phyloP scores from a whole-genome alignment of 2,329 filamentous ascomycete genomes.

The Monascus ruber region DNA sequence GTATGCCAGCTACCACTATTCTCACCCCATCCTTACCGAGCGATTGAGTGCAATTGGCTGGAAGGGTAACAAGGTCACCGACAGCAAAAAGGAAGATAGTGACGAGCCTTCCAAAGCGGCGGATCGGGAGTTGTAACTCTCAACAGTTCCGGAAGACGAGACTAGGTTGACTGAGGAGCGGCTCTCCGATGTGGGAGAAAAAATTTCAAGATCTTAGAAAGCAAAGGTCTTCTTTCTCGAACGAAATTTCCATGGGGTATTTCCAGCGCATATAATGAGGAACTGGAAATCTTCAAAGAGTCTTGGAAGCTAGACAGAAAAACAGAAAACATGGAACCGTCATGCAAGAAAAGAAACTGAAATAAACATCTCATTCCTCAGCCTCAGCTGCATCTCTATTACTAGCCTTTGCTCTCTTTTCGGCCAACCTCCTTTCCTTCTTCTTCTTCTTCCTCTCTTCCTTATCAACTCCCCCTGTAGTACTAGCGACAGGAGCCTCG shows the following conservation, averaged over 20 bases:
- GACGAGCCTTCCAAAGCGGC: constrained; percentile 56
- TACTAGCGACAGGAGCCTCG: constrained; percentile 22
- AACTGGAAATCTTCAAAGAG: too few relatives aligned
- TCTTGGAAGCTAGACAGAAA: too few relatives aligned
- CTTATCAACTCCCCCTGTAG: constrained; percentile 33
- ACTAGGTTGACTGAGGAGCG: too few relatives aligned
- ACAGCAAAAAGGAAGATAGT: constrained; percentile 41
- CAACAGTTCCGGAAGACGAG: too few relatives aligned
- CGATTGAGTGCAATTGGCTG: constrained; percentile 82
- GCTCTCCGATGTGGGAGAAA: too few relatives aligned
- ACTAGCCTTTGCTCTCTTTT: constrained; percentile 28
- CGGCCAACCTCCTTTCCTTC: constrained; percentile 40
- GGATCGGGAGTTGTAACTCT: constrained; percentile 59
- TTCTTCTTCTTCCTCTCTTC: constrained; percentile 45
- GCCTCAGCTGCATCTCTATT: constrained; percentile 13
- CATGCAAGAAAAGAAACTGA: too few relatives aligned
- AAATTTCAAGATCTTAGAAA: too few relatives aligned
- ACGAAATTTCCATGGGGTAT: too few relatives aligned
- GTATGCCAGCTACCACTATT: constrained; percentile 98
- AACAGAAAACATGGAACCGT: too few relatives aligned
- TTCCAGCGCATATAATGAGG: too few relatives aligned
- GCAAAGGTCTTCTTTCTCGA: too few relatives aligned
- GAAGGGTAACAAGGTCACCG: constrained; percentile 48
- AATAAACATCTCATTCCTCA: constrained; percentile 8
- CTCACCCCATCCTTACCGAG: constrained; percentile 91